Evolutionary conservation across 1,284 basidiomycete species (phyloP), one percentile per base, ranked within the genome.

Genomic region (Apiotrichum gracile): DNA sequence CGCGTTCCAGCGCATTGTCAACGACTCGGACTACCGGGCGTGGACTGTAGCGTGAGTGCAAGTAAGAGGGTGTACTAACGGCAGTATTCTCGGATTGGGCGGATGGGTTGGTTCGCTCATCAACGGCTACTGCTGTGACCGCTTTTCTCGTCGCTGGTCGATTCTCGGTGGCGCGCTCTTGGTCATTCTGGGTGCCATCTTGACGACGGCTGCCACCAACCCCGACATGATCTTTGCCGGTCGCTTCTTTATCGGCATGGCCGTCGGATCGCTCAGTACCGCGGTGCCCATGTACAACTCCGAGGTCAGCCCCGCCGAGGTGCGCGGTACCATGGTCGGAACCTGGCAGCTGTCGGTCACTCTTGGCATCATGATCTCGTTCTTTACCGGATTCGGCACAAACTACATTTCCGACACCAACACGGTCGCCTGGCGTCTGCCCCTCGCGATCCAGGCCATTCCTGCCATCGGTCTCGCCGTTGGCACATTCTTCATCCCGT

Each of bases 281-380:
- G 85, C 84, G 1, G 87, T 91, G 0, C 88, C 88, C 2, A 83
- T 85, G 39, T 69, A 66, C 58, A 61, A 64, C 51, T 61, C 63
- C 14, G 66, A 67, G 44, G 61, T 60, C 33, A 85, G 86, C 0
- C 87, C 88, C 3, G 78, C 85, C 17, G 83, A 87, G 60, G 84
- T 91, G 50, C 82, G 88, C 58, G 87, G 88, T 22, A 82, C 86
- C 1, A 74, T 88, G 24, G 87, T 85, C 29, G 75, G 73, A 0
- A 75, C 83, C 0, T 87, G 85, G 63, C 86, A 88, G 66, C 77
- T 88, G 21, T 84, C 85, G 73, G 87, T 87, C 66, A 87, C 85
- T 5, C 25, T 64, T 25, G 64, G 64, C 35, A 66, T 66, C 52
- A 58, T 66, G 39, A 47, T 75, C 22, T 85, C 83, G n/a, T 89